Evolutionary conservation across 1,284 basidiomycete species (phyloP).

Genomic region (Chiua sp.): DNA sequence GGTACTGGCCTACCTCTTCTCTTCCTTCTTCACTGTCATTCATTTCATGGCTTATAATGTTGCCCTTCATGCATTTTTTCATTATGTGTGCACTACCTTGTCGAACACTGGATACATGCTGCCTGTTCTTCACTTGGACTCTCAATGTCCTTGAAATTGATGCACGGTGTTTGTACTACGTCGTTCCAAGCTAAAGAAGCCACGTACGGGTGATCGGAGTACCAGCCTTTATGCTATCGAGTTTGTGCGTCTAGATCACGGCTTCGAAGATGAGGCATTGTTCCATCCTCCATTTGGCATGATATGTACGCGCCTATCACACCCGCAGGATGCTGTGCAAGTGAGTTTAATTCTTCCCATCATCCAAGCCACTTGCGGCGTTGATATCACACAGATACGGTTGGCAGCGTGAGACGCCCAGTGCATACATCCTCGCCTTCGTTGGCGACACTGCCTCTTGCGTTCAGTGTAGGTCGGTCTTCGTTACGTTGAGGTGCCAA

Average conservation of each 20-base stretch:
- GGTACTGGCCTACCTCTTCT: slow-evolving; percentile 22
- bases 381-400: background rate
- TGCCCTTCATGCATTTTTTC: slow-evolving; percentile 4
- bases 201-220: background rate
- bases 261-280: background rate
- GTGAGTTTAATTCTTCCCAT: background rate
- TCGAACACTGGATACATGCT: slow-evolving; percentile 1
- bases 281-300: background rate
- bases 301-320: no score
- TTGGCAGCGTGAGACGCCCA: background rate
- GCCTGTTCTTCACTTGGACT: slow-evolving; percentile 1
- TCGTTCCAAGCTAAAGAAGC: no score
- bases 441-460: no score
- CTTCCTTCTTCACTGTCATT: slow-evolving; percentile 18
- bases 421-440: background rate
- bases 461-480: no score
- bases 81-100: slow-evolving; percentile 21
- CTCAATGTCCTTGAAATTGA: background rate
- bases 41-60: slow-evolving; percentile 21
- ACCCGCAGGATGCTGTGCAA: no score
- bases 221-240: background rate
- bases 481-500: background rate
- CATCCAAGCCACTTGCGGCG: background rate
- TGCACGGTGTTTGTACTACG: background rate
- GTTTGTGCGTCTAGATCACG: background rate